Base-by-base conservation (phyloP, 1,139 yeast genomes). In the Casaregolazyma lundiana region DNA sequence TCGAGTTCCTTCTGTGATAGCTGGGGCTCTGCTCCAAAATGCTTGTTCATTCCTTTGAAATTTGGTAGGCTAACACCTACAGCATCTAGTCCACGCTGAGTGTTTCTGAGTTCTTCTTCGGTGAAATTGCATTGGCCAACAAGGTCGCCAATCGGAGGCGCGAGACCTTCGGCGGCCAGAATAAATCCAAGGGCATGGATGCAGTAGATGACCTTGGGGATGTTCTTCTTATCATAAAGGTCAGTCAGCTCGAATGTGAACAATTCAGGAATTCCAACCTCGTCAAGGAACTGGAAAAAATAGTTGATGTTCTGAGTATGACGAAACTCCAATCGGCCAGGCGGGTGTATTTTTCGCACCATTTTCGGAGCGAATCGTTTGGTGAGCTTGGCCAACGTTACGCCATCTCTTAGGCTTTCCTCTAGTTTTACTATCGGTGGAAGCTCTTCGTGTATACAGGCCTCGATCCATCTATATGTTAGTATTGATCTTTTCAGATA, bases 121-220 rank as follows among this genome's bases (percentile, higher is more conserved):
- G 78, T 64, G 57, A 88, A 87, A 19, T 76, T 74, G 6, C 81
- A 61, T 50, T 72, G 68, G 2, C 87, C 92, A 6, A 83, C 84
- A 48, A 84, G 67, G 51, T 78, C 77, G 32, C 75, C 76, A 56
- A 92, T 77, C 7, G 72, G 68, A 0, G 94, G 90, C 17, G 83
- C 81, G 18, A 71, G 66, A 49, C 71, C 62, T 69, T 67, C 70
- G 70, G 69, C 60, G 64, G 78, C 78, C 56, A 82, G 73, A 68
- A 80, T 81, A 65, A 77, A 86, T 39, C 92, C 82, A 57, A 92
- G 70, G 1, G 97, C 96, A 67, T 92, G 97, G 37, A 92, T 70
- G 58, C 97, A 89, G 63, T 89, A 90, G 66, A 94, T 85, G 18
- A 94, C 97, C 61, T 88, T 90, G 17, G 98, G 97, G 18, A 90